Conservation (phyloP, 1,139 yeast species). For the Geotrichum fermentans region DNA sequence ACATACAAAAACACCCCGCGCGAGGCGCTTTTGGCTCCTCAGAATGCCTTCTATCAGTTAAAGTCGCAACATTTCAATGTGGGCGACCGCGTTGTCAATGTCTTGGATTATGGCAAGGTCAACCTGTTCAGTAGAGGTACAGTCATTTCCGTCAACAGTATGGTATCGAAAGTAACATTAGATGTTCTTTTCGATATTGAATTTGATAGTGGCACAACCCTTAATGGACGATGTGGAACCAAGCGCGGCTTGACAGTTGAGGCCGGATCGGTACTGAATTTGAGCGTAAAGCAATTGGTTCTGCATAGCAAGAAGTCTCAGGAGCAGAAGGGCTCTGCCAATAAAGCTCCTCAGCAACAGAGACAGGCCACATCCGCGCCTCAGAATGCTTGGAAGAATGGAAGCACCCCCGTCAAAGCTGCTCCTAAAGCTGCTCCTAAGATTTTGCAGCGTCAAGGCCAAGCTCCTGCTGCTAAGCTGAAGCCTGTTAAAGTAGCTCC, state of each 20-base stretch:
- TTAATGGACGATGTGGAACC: conserved; percentile 71
- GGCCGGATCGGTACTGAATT: conserved; percentile 73
- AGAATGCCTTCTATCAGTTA: conserved; percentile 65
- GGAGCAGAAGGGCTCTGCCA: conserved; percentile 2
- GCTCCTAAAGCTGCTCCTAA: background rate
- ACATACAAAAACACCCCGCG: conserved; percentile 80
- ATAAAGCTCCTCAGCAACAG: background rate
- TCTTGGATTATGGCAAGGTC: conserved; percentile 84
- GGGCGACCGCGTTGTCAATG: conserved; percentile 87
- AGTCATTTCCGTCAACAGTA: conserved; percentile 70
- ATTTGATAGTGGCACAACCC: conserved; percentile 72
- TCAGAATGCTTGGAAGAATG: conserved; percentile 8
- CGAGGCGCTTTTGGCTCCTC: conserved; percentile 75
- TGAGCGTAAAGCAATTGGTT: conserved; percentile 67
- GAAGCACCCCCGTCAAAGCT: background rate
- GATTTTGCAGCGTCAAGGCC: background rate
- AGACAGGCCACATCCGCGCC: background rate
- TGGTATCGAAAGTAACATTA: conserved; percentile 51
- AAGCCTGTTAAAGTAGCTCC: background rate
- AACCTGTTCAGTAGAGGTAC: conserved; percentile 88
- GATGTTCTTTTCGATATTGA: conserved; percentile 82
- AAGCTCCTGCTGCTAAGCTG: background rate
- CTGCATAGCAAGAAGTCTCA: conserved; percentile 43
- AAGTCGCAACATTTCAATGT: conserved; percentile 71
- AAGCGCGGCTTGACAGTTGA: conserved; percentile 83